Evolutionary conservation across 2,329 filamentous ascomycete genomes (phyloP).

Genomic region (Apiospora malaysiana): DNA sequence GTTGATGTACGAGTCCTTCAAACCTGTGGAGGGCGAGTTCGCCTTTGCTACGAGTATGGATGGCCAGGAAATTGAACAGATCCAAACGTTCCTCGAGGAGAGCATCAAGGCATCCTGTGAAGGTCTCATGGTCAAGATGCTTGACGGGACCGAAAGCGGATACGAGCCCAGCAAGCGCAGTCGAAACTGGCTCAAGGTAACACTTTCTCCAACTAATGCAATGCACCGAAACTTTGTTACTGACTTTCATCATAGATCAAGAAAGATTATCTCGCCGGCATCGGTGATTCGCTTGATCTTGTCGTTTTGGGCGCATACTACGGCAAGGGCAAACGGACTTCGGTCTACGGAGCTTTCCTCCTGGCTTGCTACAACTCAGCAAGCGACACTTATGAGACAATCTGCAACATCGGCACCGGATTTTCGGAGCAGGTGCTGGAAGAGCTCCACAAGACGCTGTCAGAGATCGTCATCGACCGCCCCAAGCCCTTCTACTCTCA

Average conservation of each 20-base stretch:
- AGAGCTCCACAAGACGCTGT: conserved; percentile 78
- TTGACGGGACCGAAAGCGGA: conserved; percentile 88
- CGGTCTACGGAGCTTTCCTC: conserved; percentile 93
- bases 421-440: conserved; percentile 96
- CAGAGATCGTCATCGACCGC: conserved; percentile 80
- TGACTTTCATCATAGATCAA: conserved; percentile 69
- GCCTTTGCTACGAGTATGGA: conserved; percentile 87
- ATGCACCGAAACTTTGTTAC: conserved; percentile 20
- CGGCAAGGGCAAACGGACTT: conserved; percentile 94
- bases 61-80: conserved; percentile 88
- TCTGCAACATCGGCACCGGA: conserved; percentile 98
- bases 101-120: conserved; percentile 96
- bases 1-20: conserved; percentile 75
- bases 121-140: conserved; percentile 99
- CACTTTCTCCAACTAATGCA: conserved; percentile 24
- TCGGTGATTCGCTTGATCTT: conserved; percentile 94
- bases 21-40: conserved; percentile 86
- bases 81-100: conserved; percentile 90
- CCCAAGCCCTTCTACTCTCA: conserved; percentile 96
- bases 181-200: conserved; percentile 96
- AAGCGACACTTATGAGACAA: conserved; percentile 85
- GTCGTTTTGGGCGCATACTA: conserved; percentile 95
- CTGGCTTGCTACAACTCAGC: conserved; percentile 89
- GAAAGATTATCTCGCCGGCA: conserved; percentile 93
- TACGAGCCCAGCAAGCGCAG: conserved; percentile 97